Percentiles rank a stretch among this genome's conserved stretches.
Conservation (phyloP, 805 yeast genomes). For the Monosporozyma unispora region DNA sequence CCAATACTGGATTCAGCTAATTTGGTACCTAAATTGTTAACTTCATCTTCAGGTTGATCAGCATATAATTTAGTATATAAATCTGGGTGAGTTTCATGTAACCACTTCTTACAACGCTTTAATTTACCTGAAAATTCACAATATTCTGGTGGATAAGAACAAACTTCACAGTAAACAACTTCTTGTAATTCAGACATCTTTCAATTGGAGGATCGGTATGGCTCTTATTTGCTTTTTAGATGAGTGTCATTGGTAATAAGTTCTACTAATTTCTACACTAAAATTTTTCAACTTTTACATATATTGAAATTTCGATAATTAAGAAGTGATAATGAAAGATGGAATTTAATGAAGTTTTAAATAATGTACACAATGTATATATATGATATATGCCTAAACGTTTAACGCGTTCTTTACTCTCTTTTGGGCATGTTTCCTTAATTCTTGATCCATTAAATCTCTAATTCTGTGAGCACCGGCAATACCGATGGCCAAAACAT, state of each 20-base stretch:
- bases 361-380: not conserved
- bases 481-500: slow-evolving; percentile 69
- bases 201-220: not conserved
- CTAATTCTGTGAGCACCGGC: slow-evolving; percentile 80
- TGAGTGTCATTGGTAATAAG: not conserved
- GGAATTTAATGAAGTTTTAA: not conserved
- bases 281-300: not conserved
- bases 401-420: slow-evolving; percentile 37
- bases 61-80: slow-evolving; percentile 51
- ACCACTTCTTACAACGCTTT: slow-evolving; percentile 80
- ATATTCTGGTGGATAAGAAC: slow-evolving; percentile 80
- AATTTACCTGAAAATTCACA: slow-evolving; percentile 84
- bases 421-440: slow-evolving; percentile 64
- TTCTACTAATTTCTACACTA: not conserved
- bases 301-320: not conserved
- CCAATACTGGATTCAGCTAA: slow-evolving; percentile 50
- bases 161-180: slow-evolving; percentile 65
- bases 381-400: slow-evolving; percentile 3
- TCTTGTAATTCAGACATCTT: slow-evolving; percentile 15
- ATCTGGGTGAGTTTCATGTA: slow-evolving; percentile 48
- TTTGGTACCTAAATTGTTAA: slow-evolving; percentile 24
- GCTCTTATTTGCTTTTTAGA: not conserved
- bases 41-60: slow-evolving; percentile 36
- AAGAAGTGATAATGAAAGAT: not conserved
- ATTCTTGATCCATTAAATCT: slow-evolving; percentile 77